phyloP scores from a whole-genome alignment of 1,284 basidiomycete species.

The Puccinia horiana region DNA sequence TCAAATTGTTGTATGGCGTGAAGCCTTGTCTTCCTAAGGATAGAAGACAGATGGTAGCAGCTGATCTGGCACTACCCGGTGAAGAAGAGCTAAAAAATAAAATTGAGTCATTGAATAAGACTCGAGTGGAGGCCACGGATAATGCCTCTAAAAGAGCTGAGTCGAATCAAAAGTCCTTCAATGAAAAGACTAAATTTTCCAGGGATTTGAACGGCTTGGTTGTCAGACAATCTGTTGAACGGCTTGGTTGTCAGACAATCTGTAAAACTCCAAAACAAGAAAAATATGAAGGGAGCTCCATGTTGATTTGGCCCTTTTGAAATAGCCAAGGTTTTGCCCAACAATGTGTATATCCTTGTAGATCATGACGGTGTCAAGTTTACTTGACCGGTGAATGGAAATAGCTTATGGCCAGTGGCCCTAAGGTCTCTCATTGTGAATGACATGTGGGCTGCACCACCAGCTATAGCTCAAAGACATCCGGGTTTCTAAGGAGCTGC shows the following conservation, averaged over 20 bases:
- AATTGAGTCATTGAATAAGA: not conserved
- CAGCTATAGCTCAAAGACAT: no score
- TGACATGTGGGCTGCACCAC: no score
- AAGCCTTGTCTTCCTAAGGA: not conserved
- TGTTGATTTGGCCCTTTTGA: slow-evolving; percentile 18
- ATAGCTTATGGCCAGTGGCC: no score
- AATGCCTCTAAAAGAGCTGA: not conserved
- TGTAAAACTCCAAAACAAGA: slow-evolving; percentile 1
- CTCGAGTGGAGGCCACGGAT: not conserved
- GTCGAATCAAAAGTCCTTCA: not conserved
- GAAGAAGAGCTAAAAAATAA: not conserved
- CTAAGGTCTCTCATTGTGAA: no score
- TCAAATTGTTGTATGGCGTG: not conserved
- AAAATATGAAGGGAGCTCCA: not conserved
- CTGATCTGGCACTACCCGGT: not conserved
- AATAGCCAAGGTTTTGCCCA: not conserved
- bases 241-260: not conserved
- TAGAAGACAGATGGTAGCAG: not conserved
- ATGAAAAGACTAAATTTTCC: not conserved
- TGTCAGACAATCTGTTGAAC: not conserved
- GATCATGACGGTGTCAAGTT: no score
- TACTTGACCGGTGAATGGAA: no score
- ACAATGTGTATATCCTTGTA: not conserved
- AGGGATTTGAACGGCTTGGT: not conserved
- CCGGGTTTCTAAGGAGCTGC: no score